phyloP scores from a whole-genome alignment of 2,329 filamentous ascomycete genomes.

The Diaporthe citriasiana region DNA sequence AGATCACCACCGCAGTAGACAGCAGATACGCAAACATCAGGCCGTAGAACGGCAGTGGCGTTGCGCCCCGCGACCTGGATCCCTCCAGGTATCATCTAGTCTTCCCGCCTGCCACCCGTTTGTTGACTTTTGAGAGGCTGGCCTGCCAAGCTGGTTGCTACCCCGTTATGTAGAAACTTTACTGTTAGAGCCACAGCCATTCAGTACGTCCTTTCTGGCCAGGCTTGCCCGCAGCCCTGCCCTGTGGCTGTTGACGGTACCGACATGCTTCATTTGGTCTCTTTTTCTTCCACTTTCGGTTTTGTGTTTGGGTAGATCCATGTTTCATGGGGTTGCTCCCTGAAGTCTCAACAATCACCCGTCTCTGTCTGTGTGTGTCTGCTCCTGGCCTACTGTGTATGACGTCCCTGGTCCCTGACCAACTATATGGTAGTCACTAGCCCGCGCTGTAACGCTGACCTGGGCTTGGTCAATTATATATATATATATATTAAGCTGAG shows the following conservation, averaged over 20 bases:
- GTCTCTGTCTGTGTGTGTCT: no score
- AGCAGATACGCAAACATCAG: no score
- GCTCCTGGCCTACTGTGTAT: no score
- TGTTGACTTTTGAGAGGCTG: conserved; percentile 11
- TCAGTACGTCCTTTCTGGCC: background rate
- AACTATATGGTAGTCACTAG: no score
- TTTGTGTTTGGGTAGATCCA: background rate
- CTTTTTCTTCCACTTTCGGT: no score
- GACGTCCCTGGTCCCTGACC: conserved; percentile 7
- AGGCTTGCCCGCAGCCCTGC: background rate
- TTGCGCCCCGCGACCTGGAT: no score
- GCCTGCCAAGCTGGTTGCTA: conserved; percentile 12
- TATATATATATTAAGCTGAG: no score
- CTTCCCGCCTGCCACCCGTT: background rate
- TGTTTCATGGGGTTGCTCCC: no score
- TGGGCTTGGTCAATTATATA: background rate
- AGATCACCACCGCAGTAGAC: no score
- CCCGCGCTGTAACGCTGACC: conserved; percentile 10
- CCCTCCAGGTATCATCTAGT: background rate
- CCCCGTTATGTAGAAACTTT: background rate
- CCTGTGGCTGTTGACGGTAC: conserved; percentile 29
- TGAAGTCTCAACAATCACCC: no score
- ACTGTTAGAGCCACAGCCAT: conserved; percentile 8
- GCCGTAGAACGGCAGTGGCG: no score
- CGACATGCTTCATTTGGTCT: conserved; percentile 32